These are phyloP conservation scores for Comarum palustre DNA, from an alignment of 306 rosid species.

Conservation along the genomic window DNA sequence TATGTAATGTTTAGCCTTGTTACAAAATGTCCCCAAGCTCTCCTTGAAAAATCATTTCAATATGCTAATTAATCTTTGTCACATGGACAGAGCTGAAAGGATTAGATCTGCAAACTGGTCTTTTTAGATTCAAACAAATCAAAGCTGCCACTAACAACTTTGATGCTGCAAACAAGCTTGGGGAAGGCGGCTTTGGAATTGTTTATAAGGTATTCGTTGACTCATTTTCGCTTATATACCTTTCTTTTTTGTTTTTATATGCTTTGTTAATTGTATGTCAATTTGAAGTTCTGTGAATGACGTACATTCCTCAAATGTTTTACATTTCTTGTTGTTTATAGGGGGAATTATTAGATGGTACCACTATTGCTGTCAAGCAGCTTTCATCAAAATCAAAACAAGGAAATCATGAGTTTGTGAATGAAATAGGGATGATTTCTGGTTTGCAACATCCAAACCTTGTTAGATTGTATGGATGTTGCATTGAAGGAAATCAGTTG, in stretches of 20 bases:
- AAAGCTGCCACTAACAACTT: constrained; percentile 22
- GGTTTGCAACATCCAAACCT: constrained; percentile 36
- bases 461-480: constrained; percentile 26
- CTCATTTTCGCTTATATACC: background rate
- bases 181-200: constrained; percentile 20
- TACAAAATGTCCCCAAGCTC: background rate
- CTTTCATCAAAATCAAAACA: constrained; percentile 55
- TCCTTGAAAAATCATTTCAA: background rate
- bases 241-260: background rate
- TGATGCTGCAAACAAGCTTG: constrained; percentile 20
- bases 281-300: background rate
- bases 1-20: background rate
- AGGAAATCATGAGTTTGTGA: constrained; percentile 58
- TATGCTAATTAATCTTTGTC: background rate
- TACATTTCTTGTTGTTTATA: background rate
- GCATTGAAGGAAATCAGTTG: constrained; percentile 27
- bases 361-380: constrained; percentile 52
- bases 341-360: constrained; percentile 39
- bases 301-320: background rate
- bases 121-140: constrained; percentile 42
- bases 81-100: constrained; percentile 31
- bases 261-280: background rate
- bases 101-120: constrained; percentile 32
- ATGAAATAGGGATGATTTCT: constrained; percentile 61
- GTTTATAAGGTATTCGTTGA: constrained; percentile 13